phyloP scores from a whole-genome alignment of 1,284 basidiomycete genomes.

The Austropuccinia psidii region DNA sequence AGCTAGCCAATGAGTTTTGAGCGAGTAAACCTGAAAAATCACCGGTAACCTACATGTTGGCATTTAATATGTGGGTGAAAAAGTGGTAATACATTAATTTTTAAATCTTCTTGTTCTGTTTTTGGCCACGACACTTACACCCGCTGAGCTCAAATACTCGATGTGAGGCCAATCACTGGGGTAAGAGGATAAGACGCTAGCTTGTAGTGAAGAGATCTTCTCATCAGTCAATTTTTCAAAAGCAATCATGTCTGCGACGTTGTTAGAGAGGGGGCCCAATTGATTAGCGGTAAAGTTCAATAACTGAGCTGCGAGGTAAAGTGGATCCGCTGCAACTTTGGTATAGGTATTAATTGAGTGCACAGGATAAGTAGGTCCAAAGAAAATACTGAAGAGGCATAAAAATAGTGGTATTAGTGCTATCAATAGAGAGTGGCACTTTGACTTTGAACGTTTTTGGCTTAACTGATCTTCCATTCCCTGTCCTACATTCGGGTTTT shows the following conservation, averaged over 20 bases:
- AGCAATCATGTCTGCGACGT: constrained; percentile 26
- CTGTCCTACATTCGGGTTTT: constrained; percentile 19
- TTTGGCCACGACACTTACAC: constrained; percentile 3
- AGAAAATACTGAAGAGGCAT: constrained; percentile 23
- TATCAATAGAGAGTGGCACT: no score
- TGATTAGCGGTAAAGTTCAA: constrained; percentile 7
- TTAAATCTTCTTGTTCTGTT: no score
- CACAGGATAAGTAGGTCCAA: constrained; percentile 22
- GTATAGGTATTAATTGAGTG: constrained; percentile 16
- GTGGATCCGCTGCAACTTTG: neutral
- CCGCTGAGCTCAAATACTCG: constrained; percentile 30
- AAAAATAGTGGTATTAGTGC: no score
- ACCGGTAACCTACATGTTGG: neutral
- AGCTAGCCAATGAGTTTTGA: neutral
- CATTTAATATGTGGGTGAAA: no score
- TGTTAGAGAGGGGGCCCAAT: constrained; percentile 7
- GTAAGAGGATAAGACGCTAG: neutral
- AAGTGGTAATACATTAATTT: no score
- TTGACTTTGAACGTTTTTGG: neutral
- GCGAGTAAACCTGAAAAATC: neutral
- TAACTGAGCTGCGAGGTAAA: constrained; percentile 3
- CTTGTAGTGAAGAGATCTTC: neutral
- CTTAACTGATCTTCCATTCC: constrained; percentile 31
- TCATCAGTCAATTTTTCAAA: neutral
- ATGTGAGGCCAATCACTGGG: constrained; percentile 33